Conservation (phyloP, 768 basidiomycete species). For the Basidioascus undulatus region DNA sequence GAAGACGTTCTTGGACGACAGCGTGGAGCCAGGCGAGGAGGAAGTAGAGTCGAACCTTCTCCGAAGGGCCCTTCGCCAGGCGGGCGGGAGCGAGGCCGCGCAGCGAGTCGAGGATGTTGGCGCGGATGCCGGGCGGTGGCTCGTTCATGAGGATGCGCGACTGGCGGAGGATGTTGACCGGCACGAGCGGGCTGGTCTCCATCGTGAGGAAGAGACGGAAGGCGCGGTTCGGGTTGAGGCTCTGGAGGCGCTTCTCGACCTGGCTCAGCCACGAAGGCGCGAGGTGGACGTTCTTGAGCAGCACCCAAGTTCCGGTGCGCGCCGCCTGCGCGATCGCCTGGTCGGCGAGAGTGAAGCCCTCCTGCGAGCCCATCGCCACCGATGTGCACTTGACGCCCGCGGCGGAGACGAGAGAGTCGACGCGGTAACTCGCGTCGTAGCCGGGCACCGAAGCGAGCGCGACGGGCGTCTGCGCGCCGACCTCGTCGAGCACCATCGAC, state of each 20-base stretch:
- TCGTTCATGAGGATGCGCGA: slow-evolving; percentile 97
- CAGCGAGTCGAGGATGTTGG: slow-evolving; percentile 77
- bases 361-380: slow-evolving; percentile 95
- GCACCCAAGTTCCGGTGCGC: slow-evolving; percentile 81
- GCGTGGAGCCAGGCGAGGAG: slow-evolving; percentile 98
- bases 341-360: slow-evolving; percentile 87
- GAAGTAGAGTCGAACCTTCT: slow-evolving; percentile 85
- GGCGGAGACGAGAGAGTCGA: slow-evolving; percentile 62
- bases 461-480: slow-evolving; percentile 55
- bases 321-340: slow-evolving; percentile 85
- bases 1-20: slow-evolving; percentile 82
- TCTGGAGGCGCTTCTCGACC: slow-evolving; percentile 87
- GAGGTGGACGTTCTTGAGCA: slow-evolving; percentile 76
- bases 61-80: slow-evolving; percentile 62
- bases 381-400: slow-evolving; percentile 54
- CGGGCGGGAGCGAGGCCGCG: slow-evolving; percentile 44
- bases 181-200: slow-evolving; percentile 85
- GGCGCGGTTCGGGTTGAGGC: slow-evolving; percentile 58
- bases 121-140: slow-evolving; percentile 87
- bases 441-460: slow-evolving; percentile 83
- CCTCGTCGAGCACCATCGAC: slow-evolving; percentile 52
- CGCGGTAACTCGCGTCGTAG: slow-evolving; percentile 93
- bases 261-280: slow-evolving; percentile 89
- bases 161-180: slow-evolving; percentile 86
- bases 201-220: slow-evolving; percentile 97